These are phyloP conservation scores for Clausena lansium DNA, from an alignment of 345 rosid species.

Conservation along the genomic window DNA sequence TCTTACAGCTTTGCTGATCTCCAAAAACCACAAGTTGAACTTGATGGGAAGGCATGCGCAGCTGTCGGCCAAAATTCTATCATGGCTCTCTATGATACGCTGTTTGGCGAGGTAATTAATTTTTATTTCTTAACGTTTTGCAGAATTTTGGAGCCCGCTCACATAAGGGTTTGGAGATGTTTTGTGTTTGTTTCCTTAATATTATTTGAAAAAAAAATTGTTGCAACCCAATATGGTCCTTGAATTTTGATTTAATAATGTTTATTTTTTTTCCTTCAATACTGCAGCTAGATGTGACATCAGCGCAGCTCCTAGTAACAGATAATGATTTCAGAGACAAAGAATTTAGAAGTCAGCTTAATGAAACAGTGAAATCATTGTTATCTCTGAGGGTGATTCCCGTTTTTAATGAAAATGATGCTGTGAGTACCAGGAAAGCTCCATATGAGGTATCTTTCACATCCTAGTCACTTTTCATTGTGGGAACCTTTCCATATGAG, in stretches of 20 bases:
- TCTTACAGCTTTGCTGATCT: constrained; percentile 86
- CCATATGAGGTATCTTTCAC: constrained; percentile 78
- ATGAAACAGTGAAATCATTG: constrained; percentile 72
- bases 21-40: constrained; percentile 86
- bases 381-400: constrained; percentile 75
- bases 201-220: too few species aligned
- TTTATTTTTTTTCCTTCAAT: not conserved
- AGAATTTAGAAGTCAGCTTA: constrained; percentile 81
- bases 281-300: constrained; percentile 88
- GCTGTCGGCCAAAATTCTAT: constrained; percentile 98
- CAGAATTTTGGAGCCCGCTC: too few species aligned
- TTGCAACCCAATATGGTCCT: not conserved
- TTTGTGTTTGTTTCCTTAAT: too few species aligned
- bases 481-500: not conserved
- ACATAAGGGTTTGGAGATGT: too few species aligned
- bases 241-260: not conserved
- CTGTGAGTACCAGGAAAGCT: constrained; percentile 94
- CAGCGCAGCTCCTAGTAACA: constrained; percentile 93
- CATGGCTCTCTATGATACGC: constrained; percentile 91
- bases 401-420: constrained; percentile 96
- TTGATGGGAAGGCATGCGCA: constrained; percentile 98
- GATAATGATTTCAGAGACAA: constrained; percentile 80
- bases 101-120: constrained; percentile 68
- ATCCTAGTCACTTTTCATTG: constrained; percentile 4
- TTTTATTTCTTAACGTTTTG: not conserved